Base-by-base conservation (phyloP, 306 rosid species). In the Cajanus cajan region DNA sequence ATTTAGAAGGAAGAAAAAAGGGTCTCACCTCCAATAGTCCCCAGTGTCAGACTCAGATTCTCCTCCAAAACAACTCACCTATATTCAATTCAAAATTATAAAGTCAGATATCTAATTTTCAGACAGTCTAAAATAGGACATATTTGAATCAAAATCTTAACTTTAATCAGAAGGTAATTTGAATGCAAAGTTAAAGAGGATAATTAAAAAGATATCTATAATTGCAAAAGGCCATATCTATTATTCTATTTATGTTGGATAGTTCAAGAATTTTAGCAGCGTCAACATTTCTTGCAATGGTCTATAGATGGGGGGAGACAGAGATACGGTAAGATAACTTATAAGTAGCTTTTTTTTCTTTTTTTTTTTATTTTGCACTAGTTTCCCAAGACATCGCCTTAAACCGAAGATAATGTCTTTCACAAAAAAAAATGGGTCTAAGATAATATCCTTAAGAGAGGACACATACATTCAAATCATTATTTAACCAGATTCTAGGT, bases 41-140 rank as follows among this genome's bases (percentile, higher is more conserved):
- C 98, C 98, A 0, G 97, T 89, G 85, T 96, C 98, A 37, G 99
- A 91, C 0, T 91, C 90, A 45, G 71, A 19, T 0, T 93, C 97
- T 71, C 94, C 92, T 22, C 99, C 99, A 47, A 82, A 93, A 91
- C 99, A 96, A 80, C 98, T 96, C 72, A 96, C 97, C 99, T 96
- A 70, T 45, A 78, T 48, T 85, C 72, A 79, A 68, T 43, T 58
- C 59, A 61, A 70, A 77, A 11, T 48, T 51, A 69, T 14, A 16
- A 68, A 64, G 33, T 79, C 80, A 68, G 76, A 28, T 62, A 48
- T 82, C 59, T 14, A 52, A 74, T 75, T 43, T 16, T 57, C 43
- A 40, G 71, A 33, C 25, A 5, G 31, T 43, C 52, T 22, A 71
- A 79, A 82, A 50, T 41, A 4, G 36, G 45, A 14, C 24, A 50